Evolutionary conservation across 2,329 filamentous ascomycete species (phyloP).

Genomic region (Aspergillus clavatus): DNA sequence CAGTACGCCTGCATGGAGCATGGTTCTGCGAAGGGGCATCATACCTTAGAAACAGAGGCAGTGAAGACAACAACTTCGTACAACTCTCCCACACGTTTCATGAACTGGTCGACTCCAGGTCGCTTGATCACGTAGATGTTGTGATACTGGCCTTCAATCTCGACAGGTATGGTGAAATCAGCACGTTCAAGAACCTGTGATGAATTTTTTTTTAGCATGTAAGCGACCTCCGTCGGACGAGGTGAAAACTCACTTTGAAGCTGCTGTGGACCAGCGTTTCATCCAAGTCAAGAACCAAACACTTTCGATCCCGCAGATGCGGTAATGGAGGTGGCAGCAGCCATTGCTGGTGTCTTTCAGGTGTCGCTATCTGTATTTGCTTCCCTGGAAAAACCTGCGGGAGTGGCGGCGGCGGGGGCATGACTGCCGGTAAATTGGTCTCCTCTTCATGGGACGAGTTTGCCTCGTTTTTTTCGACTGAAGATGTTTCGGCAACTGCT

Average conservation of each 20-base stretch:
- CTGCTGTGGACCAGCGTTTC: constrained; percentile 98
- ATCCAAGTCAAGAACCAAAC: constrained; percentile 88
- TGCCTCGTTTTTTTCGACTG: constrained; percentile 49
- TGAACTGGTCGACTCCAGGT: constrained; percentile 97
- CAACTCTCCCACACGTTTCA: constrained; percentile 95
- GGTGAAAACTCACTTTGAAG: constrained; percentile 69
- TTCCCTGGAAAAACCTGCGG: constrained; percentile 40
- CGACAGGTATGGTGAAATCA: constrained; percentile 97
- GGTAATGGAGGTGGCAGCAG: constrained; percentile 77
- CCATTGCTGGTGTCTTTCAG: constrained; percentile 57
- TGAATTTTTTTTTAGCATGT: not conserved
- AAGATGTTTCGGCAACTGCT: constrained; percentile 59
- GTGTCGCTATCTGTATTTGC: constrained; percentile 26
- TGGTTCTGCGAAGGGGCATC: constrained; percentile 12
- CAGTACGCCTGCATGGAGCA: constrained; percentile 7
- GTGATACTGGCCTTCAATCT: constrained; percentile 98
- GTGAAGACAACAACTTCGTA: constrained; percentile 99
- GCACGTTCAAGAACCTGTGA: constrained; percentile 88
- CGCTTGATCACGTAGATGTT: constrained; percentile 99
- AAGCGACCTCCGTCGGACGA: not conserved
- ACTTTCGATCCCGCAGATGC: constrained; percentile 82
- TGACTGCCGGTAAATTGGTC: constrained; percentile 43
- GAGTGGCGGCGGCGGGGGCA: constrained; percentile 56
- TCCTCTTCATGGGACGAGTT: constrained; percentile 41
- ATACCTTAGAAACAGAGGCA: constrained; percentile 92